Evolutionary conservation across 192 early-diverging fungal species (phyloP).

Genomic region (Rhizophlyctis rosea): DNA sequence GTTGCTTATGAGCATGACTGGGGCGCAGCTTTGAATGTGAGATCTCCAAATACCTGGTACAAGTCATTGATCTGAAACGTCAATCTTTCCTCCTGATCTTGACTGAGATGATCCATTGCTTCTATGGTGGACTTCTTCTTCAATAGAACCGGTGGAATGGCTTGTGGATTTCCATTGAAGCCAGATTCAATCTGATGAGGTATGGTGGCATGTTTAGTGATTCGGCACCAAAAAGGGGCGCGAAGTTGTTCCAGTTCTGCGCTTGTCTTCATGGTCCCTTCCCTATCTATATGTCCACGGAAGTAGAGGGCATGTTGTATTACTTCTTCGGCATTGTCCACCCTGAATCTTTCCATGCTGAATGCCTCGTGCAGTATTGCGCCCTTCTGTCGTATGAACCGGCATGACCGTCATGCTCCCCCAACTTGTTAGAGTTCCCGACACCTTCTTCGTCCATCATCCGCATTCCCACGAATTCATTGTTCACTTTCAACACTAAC

Average conservation of each 20-base stretch:
- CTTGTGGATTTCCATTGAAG: background rate
- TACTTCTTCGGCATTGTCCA: too few relatives aligned
- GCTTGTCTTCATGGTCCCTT: background rate
- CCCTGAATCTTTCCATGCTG: too few relatives aligned
- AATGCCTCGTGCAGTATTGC: too few relatives aligned
- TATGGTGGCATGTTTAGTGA: background rate
- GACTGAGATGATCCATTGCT: background rate
- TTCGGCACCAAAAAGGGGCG: too few relatives aligned
- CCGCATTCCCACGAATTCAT: background rate
- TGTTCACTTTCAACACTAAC: too few relatives aligned
- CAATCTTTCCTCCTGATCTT: constrained; percentile 14
- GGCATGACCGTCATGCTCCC: too few relatives aligned
- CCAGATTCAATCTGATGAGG: background rate
- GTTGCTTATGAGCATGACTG: too few relatives aligned
- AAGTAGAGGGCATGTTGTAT: too few relatives aligned
- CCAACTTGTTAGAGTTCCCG: too few relatives aligned
- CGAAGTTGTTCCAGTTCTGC: too few relatives aligned
- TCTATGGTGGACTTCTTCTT: constrained; percentile 2
- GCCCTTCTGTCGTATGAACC: too few relatives aligned
- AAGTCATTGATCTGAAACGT: constrained; percentile 31
- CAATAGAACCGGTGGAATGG: constrained; percentile 1
- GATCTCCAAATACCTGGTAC: constrained; percentile 9
- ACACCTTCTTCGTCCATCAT: background rate
- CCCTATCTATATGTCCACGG: background rate
- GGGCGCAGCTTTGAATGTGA: too few relatives aligned